Base-by-base conservation (phyloP, 2,329 filamentous ascomycete genomes). In the Fusarium luffae region DNA sequence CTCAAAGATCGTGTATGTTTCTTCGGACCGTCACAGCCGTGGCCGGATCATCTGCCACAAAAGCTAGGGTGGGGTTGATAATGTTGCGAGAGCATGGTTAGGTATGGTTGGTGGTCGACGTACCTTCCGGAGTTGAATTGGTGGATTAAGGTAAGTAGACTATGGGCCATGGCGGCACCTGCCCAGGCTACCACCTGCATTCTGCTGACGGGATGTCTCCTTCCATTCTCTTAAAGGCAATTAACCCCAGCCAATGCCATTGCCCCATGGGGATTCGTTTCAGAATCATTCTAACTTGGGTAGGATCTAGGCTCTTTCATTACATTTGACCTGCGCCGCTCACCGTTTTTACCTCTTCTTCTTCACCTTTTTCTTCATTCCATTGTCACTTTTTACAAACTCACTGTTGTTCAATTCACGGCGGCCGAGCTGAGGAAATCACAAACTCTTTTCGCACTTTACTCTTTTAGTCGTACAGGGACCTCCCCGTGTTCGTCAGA, bases 1-100 rank as follows among this genome's bases (percentile, higher is more conserved):
- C 57, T 68, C 54, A 62, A 64, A 51, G 55, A 47, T 55, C 56
- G 55, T 50, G 66, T 72, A 55, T 62, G 66, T 63, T 57, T 42
- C 37, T 63, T 82, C 84, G 85, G 85, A 85, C 83, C 84, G 84
- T 85, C 78, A 77, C 79, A 80, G 83, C 85, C 84, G 84, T 83
- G 77, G 78, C 79, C 65, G 64, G 66, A 74, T 74, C 72, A 74
- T 73, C 72, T 73, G 72, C 65, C 63, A 57, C 59, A 56, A 55
- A 60, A 62, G 59, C 68, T 64, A 46, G 62, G 68, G 63, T 69
- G 72, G 62, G 68, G 66, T 66, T 71, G 62, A 62, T 50, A 54
- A 55, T 46, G 57, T 57, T 71, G 58, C 58, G 56, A 59, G 54
- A 63, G 52, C 46, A 41, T 58, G 58, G 30, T 51, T 55, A n/a